Evolutionary conservation across 306 rosid species (phyloP).

Genomic region (Begonia fuchsioides): DNA sequence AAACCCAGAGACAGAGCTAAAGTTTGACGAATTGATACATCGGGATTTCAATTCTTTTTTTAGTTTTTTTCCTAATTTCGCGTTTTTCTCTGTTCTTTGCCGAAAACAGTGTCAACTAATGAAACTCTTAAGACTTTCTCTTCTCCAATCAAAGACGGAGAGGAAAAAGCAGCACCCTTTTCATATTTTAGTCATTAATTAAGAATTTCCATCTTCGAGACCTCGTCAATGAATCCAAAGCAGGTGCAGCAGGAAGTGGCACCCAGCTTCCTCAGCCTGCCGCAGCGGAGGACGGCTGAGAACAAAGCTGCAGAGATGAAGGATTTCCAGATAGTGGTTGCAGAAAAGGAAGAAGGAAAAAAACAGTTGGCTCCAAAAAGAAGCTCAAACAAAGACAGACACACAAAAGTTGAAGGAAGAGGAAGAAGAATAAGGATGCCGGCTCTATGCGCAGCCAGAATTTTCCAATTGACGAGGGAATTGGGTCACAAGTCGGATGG

Average conservation of each 20-base stretch:
- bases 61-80: not conserved
- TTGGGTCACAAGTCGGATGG: slow-evolving; percentile 98
- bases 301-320: slow-evolving; percentile 53
- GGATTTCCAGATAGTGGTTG: slow-evolving; percentile 65
- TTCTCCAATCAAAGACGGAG: slow-evolving; percentile 40
- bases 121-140: slow-evolving; percentile 67
- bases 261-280: slow-evolving; percentile 46
- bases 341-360: slow-evolving; percentile 49
- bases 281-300: slow-evolving; percentile 46
- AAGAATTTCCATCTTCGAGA: not conserved
- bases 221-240: slow-evolving; percentile 83
- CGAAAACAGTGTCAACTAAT: slow-evolving; percentile 22
- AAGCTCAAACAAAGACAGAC: slow-evolving; percentile 86
- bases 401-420: slow-evolving; percentile 93
- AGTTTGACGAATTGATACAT: slow-evolving; percentile 24
- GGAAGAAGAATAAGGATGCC: slow-evolving; percentile 98
- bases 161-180: not conserved
- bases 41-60: slow-evolving; percentile 43
- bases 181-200: slow-evolving; percentile 1
- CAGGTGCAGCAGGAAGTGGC: slow-evolving; percentile 37
- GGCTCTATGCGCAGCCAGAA: slow-evolving; percentile 84
- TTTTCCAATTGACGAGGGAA: slow-evolving; percentile 85
- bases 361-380: slow-evolving; percentile 81
- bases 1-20: slow-evolving; percentile 9
- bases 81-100: slow-evolving; percentile 1